These are phyloP conservation scores for Tetrastigma voinierianum DNA, from an alignment of 164 flowering plant genomes.

Conservation along the genomic window DNA sequence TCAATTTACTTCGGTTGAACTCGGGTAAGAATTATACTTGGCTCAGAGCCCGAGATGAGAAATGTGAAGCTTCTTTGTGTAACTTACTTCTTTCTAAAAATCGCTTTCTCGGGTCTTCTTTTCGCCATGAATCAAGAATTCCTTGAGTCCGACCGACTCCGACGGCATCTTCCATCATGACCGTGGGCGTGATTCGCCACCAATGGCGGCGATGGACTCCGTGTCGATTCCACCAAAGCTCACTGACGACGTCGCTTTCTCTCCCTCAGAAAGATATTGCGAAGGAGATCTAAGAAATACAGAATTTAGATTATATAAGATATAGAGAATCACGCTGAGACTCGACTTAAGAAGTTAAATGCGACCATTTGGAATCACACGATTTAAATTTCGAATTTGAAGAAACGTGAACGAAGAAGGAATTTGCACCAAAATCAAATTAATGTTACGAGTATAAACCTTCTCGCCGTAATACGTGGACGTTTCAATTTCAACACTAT, in stretches of 20 bases:
- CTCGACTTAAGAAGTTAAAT: neutral
- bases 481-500: slow-evolving; percentile 28
- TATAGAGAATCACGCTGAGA: neutral
- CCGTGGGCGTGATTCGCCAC: slow-evolving; percentile 32
- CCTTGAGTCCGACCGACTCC: slow-evolving; percentile 46
- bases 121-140: slow-evolving; percentile 48
- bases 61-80: neutral
- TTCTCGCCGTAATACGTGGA: slow-evolving; percentile 19
- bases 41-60: neutral
- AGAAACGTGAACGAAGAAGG: slow-evolving; percentile 1
- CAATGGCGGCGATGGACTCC: slow-evolving; percentile 24
- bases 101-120: slow-evolving; percentile 30
- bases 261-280: slow-evolving; percentile 19
- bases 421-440: neutral
- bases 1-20: neutral
- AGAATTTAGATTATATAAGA: neutral
- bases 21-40: neutral
- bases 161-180: too few relatives aligned
- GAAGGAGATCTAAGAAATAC: neutral
- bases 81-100: too few relatives aligned
- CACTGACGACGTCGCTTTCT: slow-evolving; percentile 32
- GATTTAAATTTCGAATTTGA: slow-evolving; percentile 12
- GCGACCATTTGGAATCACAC: slow-evolving; percentile 4
- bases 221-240: slow-evolving; percentile 22
- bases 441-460: slow-evolving; percentile 14